Conservation (phyloP, 306 rosid genomes). For the Nissolia schottii region DNA sequence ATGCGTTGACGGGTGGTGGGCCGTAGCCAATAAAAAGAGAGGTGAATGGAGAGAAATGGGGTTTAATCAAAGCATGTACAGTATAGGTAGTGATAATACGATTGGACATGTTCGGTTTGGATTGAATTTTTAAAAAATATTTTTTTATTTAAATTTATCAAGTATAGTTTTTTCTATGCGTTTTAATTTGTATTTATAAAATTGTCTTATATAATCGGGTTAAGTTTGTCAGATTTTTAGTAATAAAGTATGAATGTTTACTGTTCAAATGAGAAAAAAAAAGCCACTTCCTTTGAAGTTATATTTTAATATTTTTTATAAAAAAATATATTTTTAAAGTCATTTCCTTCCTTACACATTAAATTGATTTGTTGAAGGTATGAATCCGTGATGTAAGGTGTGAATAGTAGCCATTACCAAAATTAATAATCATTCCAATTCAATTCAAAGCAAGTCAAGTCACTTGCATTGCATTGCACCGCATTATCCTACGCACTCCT, state of each 20-base stretch:
- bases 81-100: background rate
- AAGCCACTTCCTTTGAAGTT: too few species aligned
- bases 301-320: too few species aligned
- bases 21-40: background rate
- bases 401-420: background rate
- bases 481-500: conserved; percentile 40
- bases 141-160: too few species aligned
- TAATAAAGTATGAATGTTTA: too few species aligned
- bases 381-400: background rate
- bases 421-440: conserved; percentile 13
- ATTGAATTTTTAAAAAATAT: too few species aligned
- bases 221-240: too few species aligned
- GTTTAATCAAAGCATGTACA: background rate
- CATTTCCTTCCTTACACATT: background rate
- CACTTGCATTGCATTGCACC: background rate
- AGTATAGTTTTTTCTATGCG: too few species aligned
- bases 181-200: too few species aligned
- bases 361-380: background rate
- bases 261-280: too few species aligned
- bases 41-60: background rate
- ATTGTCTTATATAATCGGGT: too few species aligned
- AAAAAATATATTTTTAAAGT: too few species aligned
- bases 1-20: background rate
- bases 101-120: too few species aligned
- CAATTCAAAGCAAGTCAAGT: conserved; percentile 24